Evolutionary conservation across 2,329 filamentous ascomycete genomes (phyloP).

Genomic region (Colletotrichum lini): DNA sequence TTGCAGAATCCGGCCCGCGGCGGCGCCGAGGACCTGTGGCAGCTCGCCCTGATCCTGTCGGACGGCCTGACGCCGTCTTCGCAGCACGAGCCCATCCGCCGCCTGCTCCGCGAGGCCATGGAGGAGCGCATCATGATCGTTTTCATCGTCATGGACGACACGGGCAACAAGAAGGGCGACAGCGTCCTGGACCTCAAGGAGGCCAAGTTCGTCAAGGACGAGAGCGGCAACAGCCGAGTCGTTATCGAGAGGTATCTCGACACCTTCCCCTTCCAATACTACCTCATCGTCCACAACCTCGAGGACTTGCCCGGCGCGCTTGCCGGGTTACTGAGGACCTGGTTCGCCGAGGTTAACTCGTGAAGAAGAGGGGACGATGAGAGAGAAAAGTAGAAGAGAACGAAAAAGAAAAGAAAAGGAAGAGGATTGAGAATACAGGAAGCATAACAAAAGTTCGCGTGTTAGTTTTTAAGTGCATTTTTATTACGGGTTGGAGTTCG

Average conservation of each 20-base stretch:
- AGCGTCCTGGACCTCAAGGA: conserved; percentile 91
- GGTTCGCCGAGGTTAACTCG: conserved; percentile 84
- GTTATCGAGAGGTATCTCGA: conserved; percentile 94
- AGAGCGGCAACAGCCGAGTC: conserved; percentile 73
- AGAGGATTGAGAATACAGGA: neutral
- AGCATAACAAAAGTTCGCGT: too few species aligned
- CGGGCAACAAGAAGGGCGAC: conserved; percentile 61
- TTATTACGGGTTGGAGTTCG: neutral
- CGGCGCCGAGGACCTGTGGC: conserved; percentile 84
- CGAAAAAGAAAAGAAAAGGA: neutral
- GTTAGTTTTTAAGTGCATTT: neutral
- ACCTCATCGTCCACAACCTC: conserved; percentile 92
- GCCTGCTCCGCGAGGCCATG: conserved; percentile 87
- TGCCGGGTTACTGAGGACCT: conserved; percentile 90
- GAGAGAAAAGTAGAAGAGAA: neutral
- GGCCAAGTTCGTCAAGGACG: conserved; percentile 83
- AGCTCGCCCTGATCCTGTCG: conserved; percentile 91
- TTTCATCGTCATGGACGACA: conserved; percentile 93
- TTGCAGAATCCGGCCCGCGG: conserved; percentile 67
- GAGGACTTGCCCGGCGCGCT: conserved; percentile 91
- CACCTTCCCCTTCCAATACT: conserved; percentile 97
- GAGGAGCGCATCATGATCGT: conserved; percentile 98
- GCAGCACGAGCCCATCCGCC: conserved; percentile 85
- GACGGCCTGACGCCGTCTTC: conserved; percentile 90
- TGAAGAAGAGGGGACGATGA: conserved; percentile 44